A percentile compares a stretch with the other conserved stretches of the same genome.
Evolutionary conservation across 2,329 filamentous ascomycete species (phyloP).

Genomic region (Calycina marina): DNA sequence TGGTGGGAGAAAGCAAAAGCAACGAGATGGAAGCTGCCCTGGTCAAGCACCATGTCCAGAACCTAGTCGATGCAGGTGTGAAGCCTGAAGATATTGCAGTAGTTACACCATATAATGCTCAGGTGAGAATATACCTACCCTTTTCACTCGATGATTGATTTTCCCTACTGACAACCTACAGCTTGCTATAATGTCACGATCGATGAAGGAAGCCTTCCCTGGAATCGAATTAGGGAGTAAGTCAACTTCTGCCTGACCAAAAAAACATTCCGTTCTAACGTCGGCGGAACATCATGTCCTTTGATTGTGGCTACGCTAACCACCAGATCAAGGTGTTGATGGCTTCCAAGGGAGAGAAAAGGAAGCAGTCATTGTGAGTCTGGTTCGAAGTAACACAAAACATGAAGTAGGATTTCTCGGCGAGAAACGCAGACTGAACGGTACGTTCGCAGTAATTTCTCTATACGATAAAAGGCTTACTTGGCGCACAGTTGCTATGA

Average conservation of each 20-base stretch:
- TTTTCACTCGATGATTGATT: too few relatives aligned
- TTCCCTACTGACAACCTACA: constrained; percentile 24
- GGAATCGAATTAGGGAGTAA: constrained; percentile 91
- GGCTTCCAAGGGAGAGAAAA: constrained; percentile 97
- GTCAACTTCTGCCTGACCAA: too few relatives aligned
- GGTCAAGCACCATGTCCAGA: constrained; percentile 62
- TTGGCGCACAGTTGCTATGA: constrained; percentile 88
- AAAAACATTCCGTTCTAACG: too few relatives aligned
- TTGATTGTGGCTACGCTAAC: too few relatives aligned
- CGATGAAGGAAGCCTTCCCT: constrained; percentile 67
- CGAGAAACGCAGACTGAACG: constrained; percentile 84
- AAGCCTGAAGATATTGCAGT: constrained; percentile 76
- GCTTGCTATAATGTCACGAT: constrained; percentile 59
- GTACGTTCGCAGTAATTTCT: constrained; percentile 33
- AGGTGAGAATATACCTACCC: constrained; percentile 34
- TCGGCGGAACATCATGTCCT: too few relatives aligned
- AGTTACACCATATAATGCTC: constrained; percentile 92
- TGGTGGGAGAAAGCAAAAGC: constrained; percentile 65
- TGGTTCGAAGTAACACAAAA: constrained; percentile 82
- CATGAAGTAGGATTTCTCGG: constrained; percentile 85
- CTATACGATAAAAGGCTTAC: constrained; percentile 1
- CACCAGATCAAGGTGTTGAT: too few relatives aligned
- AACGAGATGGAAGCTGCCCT: constrained; percentile 82
- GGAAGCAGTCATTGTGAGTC: constrained; percentile 80
- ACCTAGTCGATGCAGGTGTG: constrained; percentile 66